phyloP scores from a whole-genome alignment of 768 basidiomycete species.

The Tylopilus intermedius region DNA sequence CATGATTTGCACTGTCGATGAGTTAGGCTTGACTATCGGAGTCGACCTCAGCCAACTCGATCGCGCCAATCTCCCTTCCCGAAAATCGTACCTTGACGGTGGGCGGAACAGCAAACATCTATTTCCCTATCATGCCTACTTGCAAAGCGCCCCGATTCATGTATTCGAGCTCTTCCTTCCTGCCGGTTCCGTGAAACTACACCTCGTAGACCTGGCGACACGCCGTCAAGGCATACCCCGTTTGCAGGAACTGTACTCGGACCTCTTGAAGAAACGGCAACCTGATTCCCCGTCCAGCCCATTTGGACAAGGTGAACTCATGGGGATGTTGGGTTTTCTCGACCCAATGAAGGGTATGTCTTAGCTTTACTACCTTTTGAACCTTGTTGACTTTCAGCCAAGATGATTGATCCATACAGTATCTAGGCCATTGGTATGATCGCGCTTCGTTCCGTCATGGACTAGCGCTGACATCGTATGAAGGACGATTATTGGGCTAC shows the following conservation, averaged over 20 bases:
- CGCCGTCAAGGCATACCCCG: constrained; percentile 76
- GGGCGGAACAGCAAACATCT: constrained; percentile 71
- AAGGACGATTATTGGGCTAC: too few species aligned
- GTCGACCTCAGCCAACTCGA: constrained; percentile 83
- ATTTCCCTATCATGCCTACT: constrained; percentile 83
- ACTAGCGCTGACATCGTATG: too few species aligned
- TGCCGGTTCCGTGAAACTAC: constrained; percentile 62
- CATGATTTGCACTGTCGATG: constrained; percentile 68
- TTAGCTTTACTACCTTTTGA: too few species aligned
- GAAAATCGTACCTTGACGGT: constrained; percentile 67
- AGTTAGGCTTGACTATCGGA: constrained; percentile 61
- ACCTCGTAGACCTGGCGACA: constrained; percentile 87
- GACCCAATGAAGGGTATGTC: too few species aligned
- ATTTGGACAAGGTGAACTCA: too few species aligned
- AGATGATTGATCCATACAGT: too few species aligned
- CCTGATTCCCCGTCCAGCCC: constrained; percentile 8
- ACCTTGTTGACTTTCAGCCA: too few species aligned
- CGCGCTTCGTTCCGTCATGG: too few species aligned
- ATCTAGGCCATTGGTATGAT: too few species aligned
- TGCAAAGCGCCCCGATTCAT: constrained; percentile 70
- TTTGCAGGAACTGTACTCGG: constrained; percentile 69
- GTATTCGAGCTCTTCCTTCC: constrained; percentile 87
- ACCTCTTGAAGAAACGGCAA: constrained; percentile 51
- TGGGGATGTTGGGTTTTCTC: too few species aligned
- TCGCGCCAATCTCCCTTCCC: constrained; percentile 50